Conservation (phyloP, 202 grass and related monocot species). For the Carex arenaria region DNA sequence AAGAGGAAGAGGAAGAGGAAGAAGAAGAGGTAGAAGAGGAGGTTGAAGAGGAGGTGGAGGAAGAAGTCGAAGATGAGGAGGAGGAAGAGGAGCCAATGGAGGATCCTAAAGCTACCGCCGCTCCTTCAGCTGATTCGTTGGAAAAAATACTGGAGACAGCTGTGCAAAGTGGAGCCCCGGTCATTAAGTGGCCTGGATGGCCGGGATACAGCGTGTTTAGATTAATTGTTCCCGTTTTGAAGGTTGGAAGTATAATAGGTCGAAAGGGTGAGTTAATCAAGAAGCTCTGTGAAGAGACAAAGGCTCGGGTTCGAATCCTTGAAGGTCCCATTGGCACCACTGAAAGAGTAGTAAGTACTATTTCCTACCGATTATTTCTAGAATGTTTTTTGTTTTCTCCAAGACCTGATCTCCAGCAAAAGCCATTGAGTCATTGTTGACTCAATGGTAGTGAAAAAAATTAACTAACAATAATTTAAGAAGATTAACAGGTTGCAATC, state of each 20-base stretch:
- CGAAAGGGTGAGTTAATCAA: conserved; percentile 92
- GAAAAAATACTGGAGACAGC: neutral
- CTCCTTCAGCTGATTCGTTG: neutral
- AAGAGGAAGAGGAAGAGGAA: neutral
- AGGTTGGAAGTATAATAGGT: conserved; percentile 95
- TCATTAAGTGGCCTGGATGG: conserved; percentile 92
- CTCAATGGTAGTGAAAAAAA: neutral
- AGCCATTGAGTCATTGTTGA: neutral
- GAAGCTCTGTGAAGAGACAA: conserved; percentile 88
- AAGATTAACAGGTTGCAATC: neutral
- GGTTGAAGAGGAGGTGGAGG: conserved; percentile 36
- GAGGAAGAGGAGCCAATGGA: neutral
- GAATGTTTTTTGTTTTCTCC: neutral
- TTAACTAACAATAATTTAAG: neutral
- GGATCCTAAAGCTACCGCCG: neutral
- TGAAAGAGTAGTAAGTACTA: conserved; percentile 77
- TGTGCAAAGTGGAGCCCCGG: neutral
- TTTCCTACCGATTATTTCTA: neutral
- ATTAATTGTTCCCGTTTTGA: conserved; percentile 75
- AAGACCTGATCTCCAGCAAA: neutral
- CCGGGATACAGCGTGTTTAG: conserved; percentile 84
- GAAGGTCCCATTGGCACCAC: conserved; percentile 70
- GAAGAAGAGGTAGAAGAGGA: conserved; percentile 6
- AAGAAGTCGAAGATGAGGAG: conserved; percentile 23
- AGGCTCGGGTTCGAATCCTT: conserved; percentile 77